These are phyloP conservation scores for Trichoderma gracile DNA, from an alignment of 2,329 filamentous ascomycete species.

Conservation along the genomic window DNA sequence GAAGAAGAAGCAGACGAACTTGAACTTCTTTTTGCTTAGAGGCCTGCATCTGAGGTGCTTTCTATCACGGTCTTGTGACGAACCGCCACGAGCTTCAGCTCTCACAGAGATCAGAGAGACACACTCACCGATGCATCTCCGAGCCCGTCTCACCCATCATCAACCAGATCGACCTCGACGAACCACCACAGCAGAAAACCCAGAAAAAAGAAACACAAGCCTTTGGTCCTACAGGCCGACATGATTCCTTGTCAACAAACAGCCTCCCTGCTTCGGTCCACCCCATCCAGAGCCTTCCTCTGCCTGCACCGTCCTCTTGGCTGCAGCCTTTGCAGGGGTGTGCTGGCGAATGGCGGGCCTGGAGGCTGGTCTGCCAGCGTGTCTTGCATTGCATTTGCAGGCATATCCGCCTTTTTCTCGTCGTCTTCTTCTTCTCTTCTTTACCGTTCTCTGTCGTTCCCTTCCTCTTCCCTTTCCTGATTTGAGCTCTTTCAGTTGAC, in stretches of 20 bases:
- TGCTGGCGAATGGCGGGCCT: conserved; percentile 17
- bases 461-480: background rate
- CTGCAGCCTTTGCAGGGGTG: conserved; percentile 22
- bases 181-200: background rate
- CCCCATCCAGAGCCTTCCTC: background rate
- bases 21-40: background rate
- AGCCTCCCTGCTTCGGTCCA: background rate
- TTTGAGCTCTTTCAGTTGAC: background rate
- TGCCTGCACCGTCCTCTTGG: conserved; percentile 22
- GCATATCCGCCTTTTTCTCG: background rate
- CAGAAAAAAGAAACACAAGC: background rate
- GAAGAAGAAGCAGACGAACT: no score
- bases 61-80: background rate
- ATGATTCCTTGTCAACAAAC: conserved; percentile 21
- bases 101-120: background rate
- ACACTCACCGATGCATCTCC: conserved; percentile 11
- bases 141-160: background rate
- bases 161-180: background rate
- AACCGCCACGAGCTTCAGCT: background rate
- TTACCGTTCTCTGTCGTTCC: background rate
- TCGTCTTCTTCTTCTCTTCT: background rate
- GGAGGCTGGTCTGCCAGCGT: conserved; percentile 32
- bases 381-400: conserved; percentile 35
- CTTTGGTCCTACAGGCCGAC: conserved; percentile 7
- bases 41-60: background rate